Evolutionary conservation across 768 basidiomycete species (phyloP).

Genomic region (Kwoniella dendrophila): DNA sequence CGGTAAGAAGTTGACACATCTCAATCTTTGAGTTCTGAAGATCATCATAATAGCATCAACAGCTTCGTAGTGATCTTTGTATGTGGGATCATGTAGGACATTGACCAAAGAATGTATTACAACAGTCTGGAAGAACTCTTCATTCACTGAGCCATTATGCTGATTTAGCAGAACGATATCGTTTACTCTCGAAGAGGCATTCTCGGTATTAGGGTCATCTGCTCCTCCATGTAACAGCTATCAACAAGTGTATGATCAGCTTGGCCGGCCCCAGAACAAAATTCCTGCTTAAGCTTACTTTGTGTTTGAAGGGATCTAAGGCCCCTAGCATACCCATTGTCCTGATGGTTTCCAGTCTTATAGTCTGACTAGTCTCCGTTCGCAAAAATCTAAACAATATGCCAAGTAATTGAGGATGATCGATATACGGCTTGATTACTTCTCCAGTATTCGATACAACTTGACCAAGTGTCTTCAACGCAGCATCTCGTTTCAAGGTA

Average conservation of each 20-base stretch:
- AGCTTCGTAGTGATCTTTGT: constrained; percentile 84
- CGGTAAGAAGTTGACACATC: constrained; percentile 91
- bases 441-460: constrained; percentile 94
- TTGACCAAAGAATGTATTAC: constrained; percentile 84
- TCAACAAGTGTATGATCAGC: neutral
- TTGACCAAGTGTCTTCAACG: constrained; percentile 90
- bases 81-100: constrained; percentile 83
- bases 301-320: constrained; percentile 90
- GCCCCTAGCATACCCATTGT: constrained; percentile 95
- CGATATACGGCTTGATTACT: constrained; percentile 84
- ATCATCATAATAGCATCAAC: constrained; percentile 99
- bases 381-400: constrained; percentile 80
- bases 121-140: constrained; percentile 96
- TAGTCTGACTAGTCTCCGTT: constrained; percentile 67
- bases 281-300: no score
- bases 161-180: constrained; percentile 58
- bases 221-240: constrained; percentile 56
- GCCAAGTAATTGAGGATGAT: constrained; percentile 86
- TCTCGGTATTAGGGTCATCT: constrained; percentile 70
- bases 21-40: constrained; percentile 95
- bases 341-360: constrained; percentile 86
- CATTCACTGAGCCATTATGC: constrained; percentile 64
- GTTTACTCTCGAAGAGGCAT: constrained; percentile 59
- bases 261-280: no score
- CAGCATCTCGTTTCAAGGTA: constrained; percentile 82